Conservation (phyloP, 352 stramenopile genomes). For the Plasmopara viticola region DNA sequence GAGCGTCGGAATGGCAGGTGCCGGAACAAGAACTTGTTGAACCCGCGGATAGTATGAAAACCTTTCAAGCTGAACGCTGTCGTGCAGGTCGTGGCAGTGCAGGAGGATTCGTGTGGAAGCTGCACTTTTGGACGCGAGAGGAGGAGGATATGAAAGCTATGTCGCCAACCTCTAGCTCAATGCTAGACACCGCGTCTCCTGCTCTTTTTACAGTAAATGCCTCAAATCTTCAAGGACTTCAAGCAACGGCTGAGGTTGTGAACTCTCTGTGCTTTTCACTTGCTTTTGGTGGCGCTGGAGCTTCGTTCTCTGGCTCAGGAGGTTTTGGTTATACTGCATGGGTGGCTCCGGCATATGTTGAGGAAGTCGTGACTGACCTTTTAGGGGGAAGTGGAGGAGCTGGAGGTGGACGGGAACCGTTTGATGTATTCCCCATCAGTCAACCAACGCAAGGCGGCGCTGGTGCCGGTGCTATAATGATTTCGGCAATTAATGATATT, state of each 20-base stretch:
- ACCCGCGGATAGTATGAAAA: slow-evolving; percentile 39
- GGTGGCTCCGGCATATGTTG: slow-evolving; percentile 28
- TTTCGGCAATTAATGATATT: slow-evolving; percentile 93
- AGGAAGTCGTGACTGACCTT: slow-evolving; percentile 66
- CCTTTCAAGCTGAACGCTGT: slow-evolving; percentile 72
- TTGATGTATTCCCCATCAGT: slow-evolving; percentile 62
- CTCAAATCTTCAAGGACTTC: slow-evolving; percentile 38
- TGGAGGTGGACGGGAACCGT: slow-evolving; percentile 75
- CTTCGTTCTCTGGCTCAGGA: slow-evolving; percentile 45
- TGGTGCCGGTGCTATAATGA: slow-evolving; percentile 79
- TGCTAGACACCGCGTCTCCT: slow-evolving; percentile 21
- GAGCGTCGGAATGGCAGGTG: slow-evolving; percentile 47
- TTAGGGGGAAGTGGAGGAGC: slow-evolving; percentile 89
- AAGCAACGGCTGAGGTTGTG: slow-evolving; percentile 47
- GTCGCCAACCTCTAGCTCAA: slow-evolving; percentile 61
- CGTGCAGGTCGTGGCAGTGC: slow-evolving; percentile 64
- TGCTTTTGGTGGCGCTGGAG: slow-evolving; percentile 84
- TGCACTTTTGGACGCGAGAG: slow-evolving; percentile 84
- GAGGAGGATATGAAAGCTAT: slow-evolving; percentile 76
- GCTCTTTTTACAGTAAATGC: slow-evolving; percentile 38
- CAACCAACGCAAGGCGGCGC: slow-evolving; percentile 82
- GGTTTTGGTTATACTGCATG: slow-evolving; percentile 46
- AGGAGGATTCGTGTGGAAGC: slow-evolving; percentile 85
- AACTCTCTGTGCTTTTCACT: slow-evolving; percentile 85
- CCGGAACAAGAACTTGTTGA: slow-evolving; percentile 38